phyloP scores from a whole-genome alignment of 2,329 filamentous ascomycete genomes.

The Ophiostoma novo-ulmi region DNA sequence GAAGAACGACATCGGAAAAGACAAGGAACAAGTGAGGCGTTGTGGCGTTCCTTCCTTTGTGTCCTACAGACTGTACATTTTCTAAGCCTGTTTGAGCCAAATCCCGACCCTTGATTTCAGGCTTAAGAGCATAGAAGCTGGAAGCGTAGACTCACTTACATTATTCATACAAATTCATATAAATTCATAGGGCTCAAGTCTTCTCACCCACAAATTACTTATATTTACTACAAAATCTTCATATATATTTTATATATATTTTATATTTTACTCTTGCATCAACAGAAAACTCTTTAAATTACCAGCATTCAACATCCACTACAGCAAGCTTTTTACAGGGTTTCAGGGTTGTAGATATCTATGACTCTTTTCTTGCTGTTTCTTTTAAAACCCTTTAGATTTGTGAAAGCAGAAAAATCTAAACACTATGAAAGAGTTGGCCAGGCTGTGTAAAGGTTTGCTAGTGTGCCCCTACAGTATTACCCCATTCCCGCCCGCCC shows the following conservation, averaged over 20 bases:
- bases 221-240: background rate
- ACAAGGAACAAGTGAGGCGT: background rate
- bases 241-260: too few relatives aligned
- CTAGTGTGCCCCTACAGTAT: background rate
- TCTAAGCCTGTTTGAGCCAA: background rate
- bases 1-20: background rate
- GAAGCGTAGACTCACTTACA: too few relatives aligned
- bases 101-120: background rate
- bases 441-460: background rate
- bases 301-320: background rate
- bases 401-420: background rate
- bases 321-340: slow-evolving; percentile 2
- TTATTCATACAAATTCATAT: too few relatives aligned
- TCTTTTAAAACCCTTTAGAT: too few relatives aligned
- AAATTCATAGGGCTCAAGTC: background rate
- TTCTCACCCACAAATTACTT: background rate
- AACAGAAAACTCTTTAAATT: slow-evolving; percentile 1
- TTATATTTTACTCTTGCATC: background rate
- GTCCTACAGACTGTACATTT: background rate
- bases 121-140: too few relatives aligned
- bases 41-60: background rate
- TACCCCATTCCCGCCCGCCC: background rate
- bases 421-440: background rate
- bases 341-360: background rate
- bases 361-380: background rate